phyloP scores from a whole-genome alignment of 2,329 filamentous ascomycete genomes.

The Phyllosticta citribraziliensis region DNA sequence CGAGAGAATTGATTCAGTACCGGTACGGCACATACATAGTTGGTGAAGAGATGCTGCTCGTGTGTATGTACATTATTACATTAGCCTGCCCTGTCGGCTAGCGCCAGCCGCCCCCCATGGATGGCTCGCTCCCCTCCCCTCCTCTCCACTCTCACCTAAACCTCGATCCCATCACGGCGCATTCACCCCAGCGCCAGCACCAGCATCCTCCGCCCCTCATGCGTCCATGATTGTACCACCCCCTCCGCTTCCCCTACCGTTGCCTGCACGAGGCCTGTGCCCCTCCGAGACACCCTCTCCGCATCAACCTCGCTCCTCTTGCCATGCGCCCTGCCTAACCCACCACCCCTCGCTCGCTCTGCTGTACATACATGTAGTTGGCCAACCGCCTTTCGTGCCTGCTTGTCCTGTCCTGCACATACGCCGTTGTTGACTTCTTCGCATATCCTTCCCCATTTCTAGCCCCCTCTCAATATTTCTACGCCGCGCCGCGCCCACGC shows the following conservation, averaged over 20 bases:
- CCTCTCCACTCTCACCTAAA: no score
- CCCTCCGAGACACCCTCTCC: conserved; percentile 8
- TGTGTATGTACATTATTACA: no score
- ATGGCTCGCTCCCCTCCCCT: no score
- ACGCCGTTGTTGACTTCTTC: conserved; percentile 10
- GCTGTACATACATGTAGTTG: conserved; percentile 11
- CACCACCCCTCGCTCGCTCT: conserved; percentile 1
- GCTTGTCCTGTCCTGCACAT: conserved; percentile 10
- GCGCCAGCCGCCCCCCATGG: no score
- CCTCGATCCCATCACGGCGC: no score
- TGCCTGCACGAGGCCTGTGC: not conserved
- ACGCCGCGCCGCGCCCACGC: no score
- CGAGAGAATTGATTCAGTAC: no score
- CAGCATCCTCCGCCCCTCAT: not conserved
- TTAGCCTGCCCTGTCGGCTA: no score
- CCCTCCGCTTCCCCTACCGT: not conserved
- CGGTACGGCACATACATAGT: no score
- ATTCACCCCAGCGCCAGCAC: not conserved
- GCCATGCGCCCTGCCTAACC: conserved; percentile 11
- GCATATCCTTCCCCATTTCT: conserved; percentile 6
- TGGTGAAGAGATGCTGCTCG: no score
- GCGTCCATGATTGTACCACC: conserved; percentile 5
- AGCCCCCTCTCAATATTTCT: not conserved
- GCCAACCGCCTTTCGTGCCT: conserved; percentile 6
- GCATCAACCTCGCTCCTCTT: conserved; percentile 3